Base-by-base conservation (phyloP, 441 rosid species). In the Euphorbia corollata region DNA sequence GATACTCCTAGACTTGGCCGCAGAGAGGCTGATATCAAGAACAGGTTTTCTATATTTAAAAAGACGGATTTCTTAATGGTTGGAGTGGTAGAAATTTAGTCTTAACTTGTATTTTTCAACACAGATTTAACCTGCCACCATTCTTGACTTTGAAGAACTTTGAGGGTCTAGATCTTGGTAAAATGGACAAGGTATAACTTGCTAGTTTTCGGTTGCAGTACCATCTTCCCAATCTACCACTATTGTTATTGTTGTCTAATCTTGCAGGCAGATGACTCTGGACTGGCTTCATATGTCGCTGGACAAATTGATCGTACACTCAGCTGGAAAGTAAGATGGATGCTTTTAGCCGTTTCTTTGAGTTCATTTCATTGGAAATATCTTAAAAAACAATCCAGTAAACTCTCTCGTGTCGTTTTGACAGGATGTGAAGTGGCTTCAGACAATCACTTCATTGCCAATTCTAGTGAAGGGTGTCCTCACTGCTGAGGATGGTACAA, bases 1-100 rank as follows among this genome's bases (percentile, higher is more conserved):
- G 99, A 94, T 71, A 87, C 97, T 65, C 99, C 99, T 48, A 82
- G 89, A 79, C 97, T 94, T 27, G 99, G 99, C 41, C 96, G 98
- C 18, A 83, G 99, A 73, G 99, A 94, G 78, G 83, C 97, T 47
- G 97, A 91, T 80, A 94, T 94, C 81, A 94, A 89, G 84, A 94
- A 91, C 83, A 86, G 97, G 99, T 91, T 43, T 10, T 45, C 16
- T 6, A 2, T 39, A 64, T 54, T n/a, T 67, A 18, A 32, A 15
- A 51, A 19, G 9, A 32, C 12, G 10, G 18, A 2, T 9, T 18
- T 0, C n/a, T 39, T 41, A 22, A 3, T 20, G 11, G 7, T 34
- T 15, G 18, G 27, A 32, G 9, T 34, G 20, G 30, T 51, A 6
- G 24, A 51, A 19, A 18, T 18, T 51, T 51, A 51, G 23, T 51